A percentile compares a stretch with the other conserved stretches of the same genome.
phyloP scores from a whole-genome alignment of 768 basidiomycete species.

The Pleurotus pulmonarius region DNA sequence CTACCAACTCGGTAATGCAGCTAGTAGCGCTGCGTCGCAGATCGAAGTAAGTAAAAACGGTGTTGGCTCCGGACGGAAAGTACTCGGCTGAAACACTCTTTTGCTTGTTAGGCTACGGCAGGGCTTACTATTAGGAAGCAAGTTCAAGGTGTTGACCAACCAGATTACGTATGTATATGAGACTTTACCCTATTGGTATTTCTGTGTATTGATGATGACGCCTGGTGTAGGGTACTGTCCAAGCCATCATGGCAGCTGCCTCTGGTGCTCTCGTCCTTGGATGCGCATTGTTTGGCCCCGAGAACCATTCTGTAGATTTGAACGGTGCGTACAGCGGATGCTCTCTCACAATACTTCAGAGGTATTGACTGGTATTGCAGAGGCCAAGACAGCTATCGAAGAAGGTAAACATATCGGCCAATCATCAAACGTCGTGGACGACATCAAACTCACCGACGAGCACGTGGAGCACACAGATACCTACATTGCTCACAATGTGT shows the following conservation, averaged over 20 bases:
- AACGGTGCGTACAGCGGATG: slow-evolving; percentile 4
- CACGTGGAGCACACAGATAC: no score
- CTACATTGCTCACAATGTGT: no score
- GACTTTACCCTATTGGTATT: neutral
- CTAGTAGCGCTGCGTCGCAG: slow-evolving; percentile 14
- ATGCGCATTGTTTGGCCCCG: slow-evolving; percentile 12
- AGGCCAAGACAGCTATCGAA: no score
- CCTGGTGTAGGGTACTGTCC: slow-evolving; percentile 10
- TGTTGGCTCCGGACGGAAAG: neutral
- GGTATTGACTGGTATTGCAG: no score
- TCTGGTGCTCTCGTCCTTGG: slow-evolving; percentile 10
- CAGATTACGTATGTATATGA: slow-evolving; percentile 13
- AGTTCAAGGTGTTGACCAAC: slow-evolving; percentile 11
- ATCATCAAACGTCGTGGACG: no score
- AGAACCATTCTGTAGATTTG: slow-evolving; percentile 12
- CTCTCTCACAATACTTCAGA: no score
- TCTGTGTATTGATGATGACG: neutral
- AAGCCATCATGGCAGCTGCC: slow-evolving; percentile 14
- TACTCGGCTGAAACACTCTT: no score
- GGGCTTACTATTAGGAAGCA: slow-evolving; percentile 8
- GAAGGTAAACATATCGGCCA: no score
- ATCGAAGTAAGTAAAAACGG: slow-evolving; percentile 9
- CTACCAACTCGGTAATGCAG: slow-evolving; percentile 58
- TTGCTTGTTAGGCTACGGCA: slow-evolving; percentile 7
- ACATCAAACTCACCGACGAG: no score